phyloP scores from a whole-genome alignment of 1,284 basidiomycete species.

The Vanrija pseudolonga region DNA sequence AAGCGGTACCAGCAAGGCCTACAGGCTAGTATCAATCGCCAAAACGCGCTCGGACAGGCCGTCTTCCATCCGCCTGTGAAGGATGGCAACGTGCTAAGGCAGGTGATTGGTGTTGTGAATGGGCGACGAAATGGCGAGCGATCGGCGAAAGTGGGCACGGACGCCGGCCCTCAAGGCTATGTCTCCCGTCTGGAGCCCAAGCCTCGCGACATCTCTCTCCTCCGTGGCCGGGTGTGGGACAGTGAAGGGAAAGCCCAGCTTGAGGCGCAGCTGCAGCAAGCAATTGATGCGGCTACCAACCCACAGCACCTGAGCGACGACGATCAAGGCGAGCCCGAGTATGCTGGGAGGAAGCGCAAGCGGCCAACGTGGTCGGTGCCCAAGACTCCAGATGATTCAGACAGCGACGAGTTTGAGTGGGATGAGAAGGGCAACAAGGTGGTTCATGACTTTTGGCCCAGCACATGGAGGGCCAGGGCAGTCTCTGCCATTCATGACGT shows the following conservation, averaged over 20 bases:
- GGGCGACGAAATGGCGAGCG: neutral
- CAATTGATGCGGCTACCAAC: neutral
- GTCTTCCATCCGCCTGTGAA: neutral
- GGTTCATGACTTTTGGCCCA: slow-evolving; percentile 21
- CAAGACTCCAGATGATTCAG: neutral
- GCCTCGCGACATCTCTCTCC: neutral
- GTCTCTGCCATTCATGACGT: slow-evolving; percentile 2
- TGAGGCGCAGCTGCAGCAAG: neutral
- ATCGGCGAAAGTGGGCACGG: neutral
- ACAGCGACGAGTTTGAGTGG: slow-evolving; percentile 6
- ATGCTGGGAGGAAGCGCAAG: neutral
- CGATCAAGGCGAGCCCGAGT: neutral
- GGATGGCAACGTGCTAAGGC: neutral
- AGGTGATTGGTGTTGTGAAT: slow-evolving; percentile 1
- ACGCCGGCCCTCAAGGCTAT: neutral
- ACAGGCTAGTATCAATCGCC: neutral
- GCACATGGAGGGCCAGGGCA: slow-evolving; percentile 8
- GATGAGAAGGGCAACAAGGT: slow-evolving; percentile 2
- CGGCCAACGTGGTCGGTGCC: neutral
- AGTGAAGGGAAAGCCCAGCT: neutral
- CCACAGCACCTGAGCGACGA: neutral
- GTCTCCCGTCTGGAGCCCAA: neutral
- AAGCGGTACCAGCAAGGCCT: neutral
- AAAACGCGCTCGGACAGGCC: neutral
- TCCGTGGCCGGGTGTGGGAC: neutral